Conservation (phyloP, 2,329 filamentous ascomycete genomes). For the Xylariomycetidae sp. region DNA sequence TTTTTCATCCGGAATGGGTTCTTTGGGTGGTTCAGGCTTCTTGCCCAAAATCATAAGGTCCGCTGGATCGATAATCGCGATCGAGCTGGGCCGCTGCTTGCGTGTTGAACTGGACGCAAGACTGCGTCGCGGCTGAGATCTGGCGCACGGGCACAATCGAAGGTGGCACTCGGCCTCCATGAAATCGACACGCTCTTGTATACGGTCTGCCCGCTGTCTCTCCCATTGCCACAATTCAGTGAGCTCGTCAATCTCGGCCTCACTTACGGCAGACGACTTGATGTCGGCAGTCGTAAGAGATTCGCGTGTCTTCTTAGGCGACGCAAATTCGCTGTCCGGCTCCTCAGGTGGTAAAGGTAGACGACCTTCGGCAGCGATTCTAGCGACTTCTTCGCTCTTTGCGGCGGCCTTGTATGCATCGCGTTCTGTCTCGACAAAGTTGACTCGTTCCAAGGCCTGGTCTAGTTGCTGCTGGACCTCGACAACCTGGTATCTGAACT, state of each 20-base stretch:
- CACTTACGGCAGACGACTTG: conserved; percentile 49
- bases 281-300: conserved; percentile 47
- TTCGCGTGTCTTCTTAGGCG: conserved; percentile 51
- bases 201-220: conserved; percentile 60
- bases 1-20: conserved; percentile 25
- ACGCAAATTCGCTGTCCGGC: conserved; percentile 57
- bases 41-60: conserved; percentile 40
- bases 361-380: conserved; percentile 66
- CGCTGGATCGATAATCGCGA: conserved; percentile 36
- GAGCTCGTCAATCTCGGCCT: conserved; percentile 56
- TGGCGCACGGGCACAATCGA: conserved; percentile 59
- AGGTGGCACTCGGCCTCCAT: conserved; percentile 71
- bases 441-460: conserved; percentile 57
- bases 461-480: conserved; percentile 63
- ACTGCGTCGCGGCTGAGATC: conserved; percentile 28
- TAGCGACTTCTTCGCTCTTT: conserved; percentile 67
- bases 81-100: conserved; percentile 29
- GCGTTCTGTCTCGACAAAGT: conserved; percentile 66
- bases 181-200: conserved; percentile 70
- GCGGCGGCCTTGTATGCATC: conserved; percentile 69
- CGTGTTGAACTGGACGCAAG: conserved; percentile 22
- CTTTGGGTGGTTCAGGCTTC: conserved; percentile 17
- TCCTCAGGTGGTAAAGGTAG: conserved; percentile 57
- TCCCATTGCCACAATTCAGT: conserved; percentile 51
- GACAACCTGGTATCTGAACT: conserved; percentile 61